Percentiles rank a stretch among this genome's conserved stretches.
phyloP scores from a whole-genome alignment of 1,284 basidiomycete genomes.

The Hypsizygus ulmarius region DNA sequence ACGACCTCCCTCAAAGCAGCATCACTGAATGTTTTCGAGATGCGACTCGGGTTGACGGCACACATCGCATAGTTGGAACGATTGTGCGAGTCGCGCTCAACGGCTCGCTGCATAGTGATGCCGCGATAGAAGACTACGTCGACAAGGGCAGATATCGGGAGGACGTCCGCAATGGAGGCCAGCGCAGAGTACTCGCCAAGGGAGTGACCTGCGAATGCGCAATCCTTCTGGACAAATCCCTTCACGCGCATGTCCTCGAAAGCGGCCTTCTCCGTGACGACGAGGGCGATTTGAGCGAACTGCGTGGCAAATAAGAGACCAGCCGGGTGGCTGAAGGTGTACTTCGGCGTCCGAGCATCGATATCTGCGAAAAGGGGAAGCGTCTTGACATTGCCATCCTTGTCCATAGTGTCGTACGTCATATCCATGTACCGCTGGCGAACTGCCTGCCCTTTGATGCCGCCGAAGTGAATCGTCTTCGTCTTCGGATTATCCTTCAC shows the following conservation, averaged over 20 bases:
- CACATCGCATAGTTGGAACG: constrained; percentile 99
- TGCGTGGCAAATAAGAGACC: constrained; percentile 97
- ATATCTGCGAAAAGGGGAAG: constrained; percentile 94
- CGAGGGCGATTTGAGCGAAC: constrained; percentile 97
- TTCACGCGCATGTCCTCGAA: constrained; percentile 98
- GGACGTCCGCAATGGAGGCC: constrained; percentile 94
- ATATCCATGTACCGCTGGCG: constrained; percentile 99
- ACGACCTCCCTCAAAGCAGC: constrained; percentile 93
- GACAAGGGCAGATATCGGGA: constrained; percentile 93
- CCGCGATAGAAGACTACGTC: constrained; percentile 99
- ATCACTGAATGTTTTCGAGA: constrained; percentile 92
- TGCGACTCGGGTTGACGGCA: constrained; percentile 94
- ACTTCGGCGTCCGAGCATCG: constrained; percentile 87
- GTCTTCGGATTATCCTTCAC: constrained; percentile 97
- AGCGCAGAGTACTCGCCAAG: constrained; percentile 98
- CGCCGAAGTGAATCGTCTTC: constrained; percentile 98
- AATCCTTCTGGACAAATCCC: constrained; percentile 89
- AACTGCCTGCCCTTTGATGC: constrained; percentile 97
- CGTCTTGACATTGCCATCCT: constrained; percentile 91
- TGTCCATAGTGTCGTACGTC: constrained; percentile 96
- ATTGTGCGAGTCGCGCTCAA: constrained; percentile 90
- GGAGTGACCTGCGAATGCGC: constrained; percentile 96
- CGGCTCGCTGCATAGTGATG: constrained; percentile 98
- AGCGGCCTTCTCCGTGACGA: constrained; percentile 96
- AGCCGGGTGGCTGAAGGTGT: constrained; percentile 95